These are phyloP conservation scores for Gastrolobium villosum DNA, from an alignment of 306 rosid species.

Conservation along the genomic window DNA sequence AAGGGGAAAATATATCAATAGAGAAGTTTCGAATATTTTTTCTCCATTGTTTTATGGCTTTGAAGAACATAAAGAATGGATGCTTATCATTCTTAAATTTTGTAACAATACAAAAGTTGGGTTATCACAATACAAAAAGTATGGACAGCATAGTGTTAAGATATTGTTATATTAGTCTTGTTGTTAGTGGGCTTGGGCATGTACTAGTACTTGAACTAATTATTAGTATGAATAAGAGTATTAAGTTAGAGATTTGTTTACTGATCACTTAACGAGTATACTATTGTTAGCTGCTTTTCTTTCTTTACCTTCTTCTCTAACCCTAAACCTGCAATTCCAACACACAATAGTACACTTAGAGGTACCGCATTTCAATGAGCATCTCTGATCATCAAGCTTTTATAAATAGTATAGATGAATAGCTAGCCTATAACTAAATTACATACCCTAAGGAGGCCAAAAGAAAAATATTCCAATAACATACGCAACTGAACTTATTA, in stretches of 20 bases:
- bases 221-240: background rate
- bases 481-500: background rate
- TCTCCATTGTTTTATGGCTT: background rate
- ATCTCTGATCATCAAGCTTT: background rate
- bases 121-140: too few species aligned
- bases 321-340: background rate
- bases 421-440: slow-evolving; percentile 15
- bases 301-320: too few species aligned
- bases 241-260: background rate
- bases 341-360: background rate
- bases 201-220: background rate
- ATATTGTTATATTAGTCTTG: too few species aligned
- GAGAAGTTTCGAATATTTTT: background rate
- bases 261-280: background rate
- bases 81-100: too few species aligned
- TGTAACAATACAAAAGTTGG: too few species aligned
- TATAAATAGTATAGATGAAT: slow-evolving; percentile 16
- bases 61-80: too few species aligned
- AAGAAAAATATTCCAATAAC: slow-evolving; percentile 2
- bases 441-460: slow-evolving; percentile 19
- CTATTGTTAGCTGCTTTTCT: too few species aligned
- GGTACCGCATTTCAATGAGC: slow-evolving; percentile 12
- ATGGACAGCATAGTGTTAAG: too few species aligned
- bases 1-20: background rate
- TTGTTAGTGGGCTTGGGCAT: background rate